Base-by-base conservation (phyloP, 768 basidiomycete genomes). In the Trametes gibbosa region DNA sequence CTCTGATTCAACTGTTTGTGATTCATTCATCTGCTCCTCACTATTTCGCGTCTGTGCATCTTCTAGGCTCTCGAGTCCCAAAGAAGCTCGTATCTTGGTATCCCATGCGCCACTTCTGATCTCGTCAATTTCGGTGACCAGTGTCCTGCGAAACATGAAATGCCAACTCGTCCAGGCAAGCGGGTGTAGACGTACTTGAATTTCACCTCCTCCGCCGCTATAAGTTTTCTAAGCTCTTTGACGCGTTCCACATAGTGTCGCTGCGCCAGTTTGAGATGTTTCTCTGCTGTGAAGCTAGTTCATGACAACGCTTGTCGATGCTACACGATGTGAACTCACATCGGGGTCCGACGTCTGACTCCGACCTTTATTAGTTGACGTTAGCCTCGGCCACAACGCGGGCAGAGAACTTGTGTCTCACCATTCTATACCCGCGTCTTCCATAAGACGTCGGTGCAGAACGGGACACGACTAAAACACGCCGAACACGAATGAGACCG, bases 41-140 rank as follows among this genome's bases (percentile, higher is more conserved):
- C 25, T 37, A 29, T 49, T 52, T 19, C 58, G 52, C 19, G 32
- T 19, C 14, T 40, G 24, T 8, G 53, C 21, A 5, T 53, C 27
- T 17, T 25, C 9, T 4, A 32, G 39, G 23, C 50, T 5, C 16
- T 35, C 56, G 2, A 47, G 2, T 0, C 45, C 54, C 7, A 56
- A 7, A 12, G 58, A 56, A 3, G 68, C 67, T 59, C 65, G 72
- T 17, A 87, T 81, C 63, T 73, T 74, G 49, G 77, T 75, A 65
- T 89, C 87, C 82, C 85, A 84, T 52, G 73, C 71, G 0, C 91
- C 90, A 13, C 79, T 75, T 25, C 86, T 84, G 60, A 94, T 89
- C 2, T 84, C 84, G 50, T 90, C 84, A 45, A 95, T 90, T 72
- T 95, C 93, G 3, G 79, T 73, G 19, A 86, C 78, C 14, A 94